Base-by-base conservation (phyloP, 176 grass and related monocot genomes). In the Areca catechu region DNA sequence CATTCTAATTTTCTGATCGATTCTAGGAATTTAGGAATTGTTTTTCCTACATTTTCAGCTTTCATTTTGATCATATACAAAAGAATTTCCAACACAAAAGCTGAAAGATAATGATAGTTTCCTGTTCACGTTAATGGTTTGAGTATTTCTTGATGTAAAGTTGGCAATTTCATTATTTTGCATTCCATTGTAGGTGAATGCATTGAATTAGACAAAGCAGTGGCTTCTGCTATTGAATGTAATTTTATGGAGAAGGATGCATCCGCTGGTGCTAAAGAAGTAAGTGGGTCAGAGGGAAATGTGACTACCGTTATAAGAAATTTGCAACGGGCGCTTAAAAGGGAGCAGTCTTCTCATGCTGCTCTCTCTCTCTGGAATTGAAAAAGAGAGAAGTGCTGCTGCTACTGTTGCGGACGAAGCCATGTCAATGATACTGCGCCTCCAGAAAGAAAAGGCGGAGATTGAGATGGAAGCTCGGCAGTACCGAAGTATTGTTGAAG, bases 361-460 rank as follows among this genome's bases (percentile, higher is more conserved):
- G 87, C 65, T 5, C 81, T 93, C 23, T n/a, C n/a, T 80, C 63
- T 50, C 48, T 66, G 34, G 94, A 98, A 61, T 73, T 98, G 25
- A 88, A 98, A 48, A 92, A 66, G 88, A 98, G 63, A 80, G 94
- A 7, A 93, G 74, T 30, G 87, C 94, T 4, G 79, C 94, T 20
- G 73, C 84, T 0, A 88, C 78, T 1, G 84, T 84, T 0, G 73
- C 88, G 53, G 94, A 93, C 58, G 84, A 98, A 79, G 94, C 94
- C 47, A 98, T 98, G 94, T 70, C 81, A 6, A 98, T 98, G 94
- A 98, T 98, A 77, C 57, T 89, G 58, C 81, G 94, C 22, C 84
- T 93, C 54, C 94, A 93, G 70, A 81, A 93, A 76, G 94, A 93
- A 34, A 98, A 98, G 63, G 83, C 88, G 0, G 79, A 76, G 15